phyloP scores from a whole-genome alignment of 116 monocot genomes.

The Zostera marina region DNA sequence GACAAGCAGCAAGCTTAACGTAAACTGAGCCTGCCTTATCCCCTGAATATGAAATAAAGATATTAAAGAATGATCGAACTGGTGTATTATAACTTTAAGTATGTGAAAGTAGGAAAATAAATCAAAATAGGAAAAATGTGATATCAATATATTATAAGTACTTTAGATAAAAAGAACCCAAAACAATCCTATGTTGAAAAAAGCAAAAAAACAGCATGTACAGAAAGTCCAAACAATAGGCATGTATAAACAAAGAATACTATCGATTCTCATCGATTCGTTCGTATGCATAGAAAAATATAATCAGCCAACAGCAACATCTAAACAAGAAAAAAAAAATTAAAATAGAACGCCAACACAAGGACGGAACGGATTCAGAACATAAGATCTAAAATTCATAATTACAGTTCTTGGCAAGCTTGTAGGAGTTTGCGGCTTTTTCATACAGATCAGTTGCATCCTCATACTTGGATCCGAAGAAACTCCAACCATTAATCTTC shows the following conservation, averaged over 20 bases:
- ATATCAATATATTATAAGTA: not conserved
- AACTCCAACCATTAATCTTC: slow-evolving; percentile 72
- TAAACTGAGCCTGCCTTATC: slow-evolving; percentile 67
- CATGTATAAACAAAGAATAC: not conserved
- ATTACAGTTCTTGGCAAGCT: slow-evolving; percentile 74
- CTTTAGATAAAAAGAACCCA: not conserved
- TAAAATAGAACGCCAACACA: too few relatives aligned
- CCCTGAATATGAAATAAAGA: slow-evolving; percentile 37
- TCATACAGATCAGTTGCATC: slow-evolving; percentile 85
- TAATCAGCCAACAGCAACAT: too few relatives aligned
- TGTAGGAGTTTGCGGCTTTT: slow-evolving; percentile 79
- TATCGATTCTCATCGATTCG: too few relatives aligned
- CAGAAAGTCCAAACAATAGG: not conserved
- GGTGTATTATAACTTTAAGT: not conserved
- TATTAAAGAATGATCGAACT: not conserved
- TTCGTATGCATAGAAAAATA: too few relatives aligned
- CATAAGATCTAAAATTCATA: too few relatives aligned
- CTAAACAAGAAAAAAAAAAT: not conserved
- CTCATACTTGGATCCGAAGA: slow-evolving; percentile 84
- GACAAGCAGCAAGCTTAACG: slow-evolving; percentile 69
- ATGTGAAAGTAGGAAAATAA: too few relatives aligned
- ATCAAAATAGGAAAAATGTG: not conserved
- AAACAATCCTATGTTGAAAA: not conserved
- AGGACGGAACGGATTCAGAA: too few relatives aligned
- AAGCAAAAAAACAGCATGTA: not conserved